Base-by-base conservation (phyloP, 1,139 yeast genomes). In the Geotrichum carabidarum region DNA sequence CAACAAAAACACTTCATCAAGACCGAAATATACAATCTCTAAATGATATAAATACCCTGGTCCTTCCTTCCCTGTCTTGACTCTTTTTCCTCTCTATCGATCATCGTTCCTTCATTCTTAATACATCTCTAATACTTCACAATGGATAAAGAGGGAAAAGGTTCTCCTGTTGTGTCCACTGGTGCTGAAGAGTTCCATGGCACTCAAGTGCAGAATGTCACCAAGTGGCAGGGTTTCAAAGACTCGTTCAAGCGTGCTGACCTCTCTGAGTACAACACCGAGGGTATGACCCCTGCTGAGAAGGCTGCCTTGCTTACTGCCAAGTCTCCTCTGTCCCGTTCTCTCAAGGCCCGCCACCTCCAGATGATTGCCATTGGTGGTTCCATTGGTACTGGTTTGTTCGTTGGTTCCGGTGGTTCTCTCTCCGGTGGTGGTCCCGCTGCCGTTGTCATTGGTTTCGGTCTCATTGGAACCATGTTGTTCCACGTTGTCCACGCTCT, bases 331-430 rank as follows among this genome's bases (percentile, higher is more conserved):
- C 66, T 75, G 48, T 65, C 62, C 31, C 66, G 78, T 55, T 68
- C 68, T 4, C 68, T 77, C 63, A 71, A 76, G 60, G 69, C 71
- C 44, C 72, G 81, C 58, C 83, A 79, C 59, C 48, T 52, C 74
- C 78, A 81, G 60, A 78, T 82, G 83, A 83, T 86, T 59, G 84
- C 91, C 35, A 74, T 86, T 46, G 91, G 90, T 17, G 84, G 90
- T 34, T 84, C 88, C 62, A 83, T 86, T 54, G 93, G 93, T 71
- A 82, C 85, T 0, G 86, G 86, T 31, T 69, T 81, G 54, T 78
- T 81, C 56, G 83, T 86, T 48, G 93, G 93, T 58, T 78, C 84
- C 35, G 91, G 90, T 50, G 70, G 75, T 12, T 79, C 88, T 2
- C 72, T 86, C 59, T 68, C 73, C 50, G 73, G 77, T 35, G 91